Base-by-base conservation (phyloP, 1,139 yeast genomes). In the Nakaseomyces delphensis region DNA sequence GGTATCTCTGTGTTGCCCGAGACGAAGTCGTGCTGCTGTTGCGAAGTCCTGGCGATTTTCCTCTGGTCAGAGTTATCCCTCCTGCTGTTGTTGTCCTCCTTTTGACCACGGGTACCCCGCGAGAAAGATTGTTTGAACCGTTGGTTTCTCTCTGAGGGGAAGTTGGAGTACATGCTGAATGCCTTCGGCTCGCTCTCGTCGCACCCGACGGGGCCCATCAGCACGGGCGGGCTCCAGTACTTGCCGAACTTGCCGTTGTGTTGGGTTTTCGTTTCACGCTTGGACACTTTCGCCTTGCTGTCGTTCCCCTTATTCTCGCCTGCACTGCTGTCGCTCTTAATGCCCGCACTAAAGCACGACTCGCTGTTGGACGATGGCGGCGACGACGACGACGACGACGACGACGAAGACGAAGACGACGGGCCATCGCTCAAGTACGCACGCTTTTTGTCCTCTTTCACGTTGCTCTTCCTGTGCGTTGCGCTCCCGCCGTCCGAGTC, bases 381-480 rank as follows among this genome's bases (percentile, higher is more conserved):
- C 11, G 41, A 31, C 6, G 41, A 39, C 16, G 36, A 30, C 7
- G 41, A 39, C 11, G 41, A 39, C 11, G 41, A 39, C 14, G 41
- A 39, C 19, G 37, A 25, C 15, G 41, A 39, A 23, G 41, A 30
- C 15, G 41, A 39, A n/a, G 41, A 30, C n/a, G 40, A 38, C 27
- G 30, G 7, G 13, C 27, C 27, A n/a, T 33, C 37, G n/a, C 37
- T 33, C 16, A 27, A 33, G 27, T 33, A 33, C 11, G 37, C 20
- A 16, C 37, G 25, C 21, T 33, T 33, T 19, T 27, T 20, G 13
- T 18, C 13, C 25, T 33, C 37, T 13, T 33, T 33, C 18, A 20
- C 29, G 13, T 32, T 37, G 16, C 19, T 23, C 24, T 27, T 33
- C 23, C 43, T 39, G 60, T 89, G 96, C n/a, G 89, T 96, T 0